Base-by-base conservation (phyloP, 1,284 basidiomycete genomes). In the Polyporus tsugae region DNA sequence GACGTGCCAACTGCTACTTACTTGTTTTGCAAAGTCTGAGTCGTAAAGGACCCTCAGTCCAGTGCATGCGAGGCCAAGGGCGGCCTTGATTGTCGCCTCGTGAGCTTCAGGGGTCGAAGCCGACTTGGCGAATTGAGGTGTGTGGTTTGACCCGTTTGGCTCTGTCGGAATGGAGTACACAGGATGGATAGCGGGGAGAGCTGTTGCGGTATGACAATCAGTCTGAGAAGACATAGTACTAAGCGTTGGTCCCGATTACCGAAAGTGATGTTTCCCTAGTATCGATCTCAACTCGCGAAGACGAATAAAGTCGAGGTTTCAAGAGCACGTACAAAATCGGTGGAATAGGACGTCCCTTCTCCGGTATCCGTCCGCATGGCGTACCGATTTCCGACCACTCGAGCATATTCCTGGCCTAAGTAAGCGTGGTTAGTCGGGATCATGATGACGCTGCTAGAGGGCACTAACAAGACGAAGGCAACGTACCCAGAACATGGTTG, bases 281-380 rank as follows among this genome's bases (percentile, higher is more conserved):
- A 44, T 44, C 29, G 52, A 36, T 62, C 13, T 44, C 29, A 29
- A 13, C 3, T 41, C 53, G 60, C 5, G 9, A 25, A 63, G 19
- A 38, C 53, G 6, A 38, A 33, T 9, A 57, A 9, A 29, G 29
- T 13, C 33, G 35, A 65, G 63, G 55, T 46, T 19, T 19, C 29
- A 38, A 2, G n/a, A 29, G 9, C n/a, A 77, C 89, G 82, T 71
- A 91, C 90, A 72, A 93, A 93, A 76, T 93, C 91, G 0, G 92
- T 92, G 4, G 90, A 92, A 10, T 89, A 91, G 52, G 83, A 83
- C 17, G 82, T 80, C 64, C 88, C 87, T 36, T 86, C 88, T 81
- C 85, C 86, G 57, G 83, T 84, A 64, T 86, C 85, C 36, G 88
- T 84, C 4, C 75, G 46, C 64, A 79, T 77, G 0, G 87, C 88